Evolutionary conservation across 148 eudicot species (phyloP).

Genomic region (Gaultheria prostrata): DNA sequence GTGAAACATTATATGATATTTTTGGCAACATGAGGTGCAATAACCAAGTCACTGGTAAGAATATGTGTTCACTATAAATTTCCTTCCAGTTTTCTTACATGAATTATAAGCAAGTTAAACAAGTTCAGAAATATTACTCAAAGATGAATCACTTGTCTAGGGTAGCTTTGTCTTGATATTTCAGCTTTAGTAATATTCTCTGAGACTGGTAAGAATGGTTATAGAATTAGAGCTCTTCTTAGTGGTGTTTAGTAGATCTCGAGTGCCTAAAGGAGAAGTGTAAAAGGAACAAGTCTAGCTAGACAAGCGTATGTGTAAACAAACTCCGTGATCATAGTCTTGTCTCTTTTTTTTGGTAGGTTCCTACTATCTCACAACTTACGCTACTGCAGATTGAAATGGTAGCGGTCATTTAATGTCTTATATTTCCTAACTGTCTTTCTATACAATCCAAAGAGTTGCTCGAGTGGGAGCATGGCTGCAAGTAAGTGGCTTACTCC

Average conservation of each 20-base stretch:
- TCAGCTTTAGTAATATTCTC: not conserved
- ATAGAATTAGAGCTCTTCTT: not conserved
- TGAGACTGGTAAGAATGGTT: not conserved
- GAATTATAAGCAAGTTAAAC: not conserved
- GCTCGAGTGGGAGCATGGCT: not conserved
- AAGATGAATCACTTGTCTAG: not conserved
- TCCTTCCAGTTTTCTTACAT: not conserved
- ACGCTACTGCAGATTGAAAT: too few relatives aligned
- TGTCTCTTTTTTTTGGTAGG: too few relatives aligned
- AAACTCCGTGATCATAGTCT: not conserved
- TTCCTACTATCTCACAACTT: too few relatives aligned
- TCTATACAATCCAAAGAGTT: not conserved
- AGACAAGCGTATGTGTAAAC: not conserved
- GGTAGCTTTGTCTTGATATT: not conserved
- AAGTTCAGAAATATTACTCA: not conserved
- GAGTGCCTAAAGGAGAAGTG: not conserved
- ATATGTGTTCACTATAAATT: not conserved
- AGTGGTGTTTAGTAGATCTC: not conserved
- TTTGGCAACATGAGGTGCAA: constrained; percentile 48
- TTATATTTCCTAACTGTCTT: not conserved
- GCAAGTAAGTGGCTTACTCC: too few relatives aligned
- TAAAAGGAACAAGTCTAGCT: not conserved
- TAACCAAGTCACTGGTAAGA: constrained; percentile 62
- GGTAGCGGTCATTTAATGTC: too few relatives aligned
- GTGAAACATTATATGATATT: constrained; percentile 53